Evolutionary conservation across 805 yeast genomes (phyloP), one percentile per base, ranked within the genome.

Genomic region (Maudiozyma saulgeensis): DNA sequence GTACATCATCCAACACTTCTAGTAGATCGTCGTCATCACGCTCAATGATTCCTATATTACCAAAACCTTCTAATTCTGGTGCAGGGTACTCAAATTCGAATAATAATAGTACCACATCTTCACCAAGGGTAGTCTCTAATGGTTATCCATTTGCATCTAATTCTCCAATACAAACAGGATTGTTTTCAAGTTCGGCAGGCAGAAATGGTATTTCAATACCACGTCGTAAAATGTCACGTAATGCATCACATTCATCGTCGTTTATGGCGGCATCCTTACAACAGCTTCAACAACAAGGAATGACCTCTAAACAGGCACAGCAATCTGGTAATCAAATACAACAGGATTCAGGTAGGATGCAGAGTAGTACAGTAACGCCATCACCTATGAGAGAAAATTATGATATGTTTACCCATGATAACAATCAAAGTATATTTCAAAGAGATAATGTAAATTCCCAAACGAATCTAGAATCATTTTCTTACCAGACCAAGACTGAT

Each of bases 41-140:
- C 39, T 58, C 68, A 16, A 57, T 62, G 46, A 66, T 67, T 2
- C 69, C 69, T 1, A 67, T 67, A 26, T 48, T 67, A 40, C 69
- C 70, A 2, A 67, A 64, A 51, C 68, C 68, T 11, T 41, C 49
- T 47, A 56, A 38, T 38, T 6, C 25, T 6, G 15, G 25, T 7
- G 15, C 11, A 18, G 18, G 13, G 5, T 38, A 18, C 13, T 18
- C 41, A 16, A 38, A 16, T 18, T 38, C 41, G 31, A 38, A 38
- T 34, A 47, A 38, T 31, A 60, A 62, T 41, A 64, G 67, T 47
- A 52, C 59, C 1, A 62, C 66, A 6, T 63, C 68, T 3, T 61
- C 66, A 2, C 68, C 68, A 28, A 51, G 66, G 49, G 53, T 52
- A 37, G 42, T 47, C 11, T 16, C 43, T 7, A 45, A 32, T 18